Evolutionary conservation across 768 basidiomycete genomes (phyloP), one percentile per base, ranked within the genome.

Genomic region (Chalciporus pseudorubinellus): DNA sequence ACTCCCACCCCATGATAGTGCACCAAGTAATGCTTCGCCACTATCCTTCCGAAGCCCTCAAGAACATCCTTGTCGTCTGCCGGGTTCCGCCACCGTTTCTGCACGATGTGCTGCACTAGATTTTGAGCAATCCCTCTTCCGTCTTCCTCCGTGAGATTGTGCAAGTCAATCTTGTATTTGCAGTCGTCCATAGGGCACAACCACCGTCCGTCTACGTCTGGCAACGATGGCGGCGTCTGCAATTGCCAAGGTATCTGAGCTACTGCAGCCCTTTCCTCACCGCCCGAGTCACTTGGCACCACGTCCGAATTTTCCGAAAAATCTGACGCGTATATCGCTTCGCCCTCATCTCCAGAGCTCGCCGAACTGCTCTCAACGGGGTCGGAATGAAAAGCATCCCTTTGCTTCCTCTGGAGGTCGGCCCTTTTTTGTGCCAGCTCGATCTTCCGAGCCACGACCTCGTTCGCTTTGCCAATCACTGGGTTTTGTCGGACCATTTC

Each of bases 301-400:
- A 67, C 68, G 19, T 77, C 75, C 4, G 81, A 81, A 7, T 64
- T 59, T n/a, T 77, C 75, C 11, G 78, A 79, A 60, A 84, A 85
- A 58, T 85, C 83, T 0, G 79, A 73, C 59, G 79, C 81, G 55
- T 84, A 84, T 11, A 36, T 59, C 61, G 70, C 42, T 59, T 44
- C 46, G 13, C 43, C 51, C 1, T 70, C 68, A 12, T 60, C 59
- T 2, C 22, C 64, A 29, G 70, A 62, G 13, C 29, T 54, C 2
- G 66, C 64, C 9, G 56, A 57, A 33, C 46, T 21, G 12, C 7
- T 46, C 11, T 45, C 24, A 19, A 50, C 13, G 16, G 34, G 34
- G 34, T 36, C 34, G 14, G 34, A 36, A 36, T 16, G n/a, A n/a
- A 36, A 5, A 10, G 16, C n/a, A 4, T 7, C 34, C n/a, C 34